A percentile compares a stretch with the other conserved stretches of the same genome.
These are phyloP conservation scores for Cephaloascus albidus DNA, from an alignment of 805 yeast genomes.

Conservation along the genomic window DNA sequence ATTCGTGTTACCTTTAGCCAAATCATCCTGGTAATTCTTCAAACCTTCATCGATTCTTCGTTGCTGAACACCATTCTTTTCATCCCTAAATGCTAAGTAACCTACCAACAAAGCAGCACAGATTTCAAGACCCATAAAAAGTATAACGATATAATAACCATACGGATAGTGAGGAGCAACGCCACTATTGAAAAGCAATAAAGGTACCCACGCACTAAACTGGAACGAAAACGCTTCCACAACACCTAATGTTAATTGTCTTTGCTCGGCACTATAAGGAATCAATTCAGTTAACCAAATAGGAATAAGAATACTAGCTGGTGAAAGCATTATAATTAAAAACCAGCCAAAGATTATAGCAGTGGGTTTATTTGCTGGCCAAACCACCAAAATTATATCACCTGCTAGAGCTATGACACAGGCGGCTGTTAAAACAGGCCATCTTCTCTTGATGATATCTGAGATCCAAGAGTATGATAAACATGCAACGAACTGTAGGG, in stretches of 20 bases:
- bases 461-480: slow-evolving; percentile 1
- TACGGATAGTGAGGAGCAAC: slow-evolving; percentile 4
- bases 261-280: slow-evolving; percentile 5
- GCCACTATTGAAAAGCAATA: slow-evolving; percentile 1
- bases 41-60: too few relatives aligned
- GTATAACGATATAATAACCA: too few relatives aligned
- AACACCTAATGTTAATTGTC: slow-evolving; percentile 1
- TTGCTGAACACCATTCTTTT: too few relatives aligned
- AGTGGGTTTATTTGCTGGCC: slow-evolving; percentile 8
- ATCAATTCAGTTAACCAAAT: slow-evolving; percentile 8
- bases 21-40: too few relatives aligned
- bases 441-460: slow-evolving; percentile 2
- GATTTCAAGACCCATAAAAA: too few relatives aligned
- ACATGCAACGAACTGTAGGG: slow-evolving; percentile 1
- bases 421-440: not conserved
- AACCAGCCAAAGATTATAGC: slow-evolving; percentile 11
- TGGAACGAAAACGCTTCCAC: slow-evolving; percentile 6
- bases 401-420: slow-evolving; percentile 6
- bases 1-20: too few relatives aligned
- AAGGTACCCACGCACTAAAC: slow-evolving; percentile 16
- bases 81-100: too few relatives aligned
- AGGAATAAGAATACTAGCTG: slow-evolving; percentile 7
- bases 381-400: slow-evolving; percentile 8
- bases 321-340: slow-evolving; percentile 7
- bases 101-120: too few relatives aligned